These are phyloP conservation scores for Groenewaldozyma tartarivorans DNA, from an alignment of 805 yeast species.

Conservation along the genomic window DNA sequence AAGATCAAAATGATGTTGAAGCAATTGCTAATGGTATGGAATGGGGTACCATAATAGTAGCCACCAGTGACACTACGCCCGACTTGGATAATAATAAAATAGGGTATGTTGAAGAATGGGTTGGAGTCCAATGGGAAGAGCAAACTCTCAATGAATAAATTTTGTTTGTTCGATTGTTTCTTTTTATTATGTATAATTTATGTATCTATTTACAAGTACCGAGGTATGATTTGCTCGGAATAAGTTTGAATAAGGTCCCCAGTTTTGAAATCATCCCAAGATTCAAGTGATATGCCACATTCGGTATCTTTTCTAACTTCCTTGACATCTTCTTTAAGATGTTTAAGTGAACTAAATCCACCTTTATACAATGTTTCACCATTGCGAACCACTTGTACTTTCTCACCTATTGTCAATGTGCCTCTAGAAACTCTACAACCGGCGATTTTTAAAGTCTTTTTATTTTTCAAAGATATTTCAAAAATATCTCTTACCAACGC, in stretches of 20 bases:
- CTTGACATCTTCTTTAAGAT: conserved; percentile 65
- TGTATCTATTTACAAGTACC: conserved; percentile 29
- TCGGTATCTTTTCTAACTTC: conserved; percentile 81
- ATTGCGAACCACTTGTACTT: conserved; percentile 45
- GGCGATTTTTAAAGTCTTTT: conserved; percentile 54
- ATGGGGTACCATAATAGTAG: conserved; percentile 90
- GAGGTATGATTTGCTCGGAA: conserved; percentile 53
- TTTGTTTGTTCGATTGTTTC: not conserved
- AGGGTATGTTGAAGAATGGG: conserved; percentile 75
- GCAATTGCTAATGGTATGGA: conserved; percentile 72
- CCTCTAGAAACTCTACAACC: conserved; percentile 81
- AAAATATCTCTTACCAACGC: conserved; percentile 66
- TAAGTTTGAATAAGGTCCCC: conserved; percentile 71
- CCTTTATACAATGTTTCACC: conserved; percentile 44
- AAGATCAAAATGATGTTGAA: conserved; percentile 32
- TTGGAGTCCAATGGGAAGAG: conserved; percentile 80
- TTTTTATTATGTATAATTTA: not conserved
- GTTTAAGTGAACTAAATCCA: conserved; percentile 61
- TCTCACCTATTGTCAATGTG: conserved; percentile 46
- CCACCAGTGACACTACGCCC: conserved; percentile 50
- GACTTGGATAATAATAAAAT: conserved; percentile 51
- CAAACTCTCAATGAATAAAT: too few relatives aligned
- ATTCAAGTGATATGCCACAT: conserved; percentile 71
- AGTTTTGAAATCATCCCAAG: conserved; percentile 55
- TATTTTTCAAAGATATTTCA: conserved; percentile 48